These are phyloP conservation scores for Cynanchum wilfordii DNA, from an alignment of 257 asterid species.

Conservation along the genomic window DNA sequence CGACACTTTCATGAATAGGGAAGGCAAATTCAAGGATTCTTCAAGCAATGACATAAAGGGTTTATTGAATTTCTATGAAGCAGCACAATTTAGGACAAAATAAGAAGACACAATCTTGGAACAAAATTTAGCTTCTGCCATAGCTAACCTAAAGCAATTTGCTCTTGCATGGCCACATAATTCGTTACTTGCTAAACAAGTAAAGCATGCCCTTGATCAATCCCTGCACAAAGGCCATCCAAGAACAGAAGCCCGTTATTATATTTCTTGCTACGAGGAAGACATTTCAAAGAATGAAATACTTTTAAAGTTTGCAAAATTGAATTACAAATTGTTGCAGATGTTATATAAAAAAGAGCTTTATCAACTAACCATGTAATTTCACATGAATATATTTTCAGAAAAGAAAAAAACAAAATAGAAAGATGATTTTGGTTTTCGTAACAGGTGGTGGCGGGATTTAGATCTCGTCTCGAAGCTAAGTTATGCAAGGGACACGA, in stretches of 20 bases:
- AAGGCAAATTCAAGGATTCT: slow-evolving; percentile 10
- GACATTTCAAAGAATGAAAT: slow-evolving; percentile 8
- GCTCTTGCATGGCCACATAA: background rate
- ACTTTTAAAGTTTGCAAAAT: slow-evolving; percentile 25
- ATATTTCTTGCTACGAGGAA: slow-evolving; percentile 20
- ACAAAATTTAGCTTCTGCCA: slow-evolving; percentile 20
- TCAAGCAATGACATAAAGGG: background rate
- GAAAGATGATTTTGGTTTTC: too few relatives aligned
- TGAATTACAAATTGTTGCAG: slow-evolving; percentile 28
- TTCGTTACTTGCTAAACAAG: slow-evolving; percentile 8
- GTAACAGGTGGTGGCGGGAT: slow-evolving; percentile 21
- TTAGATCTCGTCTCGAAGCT: slow-evolving; percentile 19
- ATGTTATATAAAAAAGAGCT: slow-evolving; percentile 28
- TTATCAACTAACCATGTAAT: slow-evolving; percentile 17
- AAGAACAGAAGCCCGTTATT: slow-evolving; percentile 26
- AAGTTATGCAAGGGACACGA: slow-evolving; percentile 24
- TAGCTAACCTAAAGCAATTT: slow-evolving; percentile 16
- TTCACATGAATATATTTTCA: too few relatives aligned
- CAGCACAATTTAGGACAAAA: slow-evolving; percentile 34
- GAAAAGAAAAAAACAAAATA: too few relatives aligned
- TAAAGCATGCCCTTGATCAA: slow-evolving; percentile 16
- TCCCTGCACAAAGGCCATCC: slow-evolving; percentile 19
- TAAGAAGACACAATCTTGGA: slow-evolving; percentile 32
- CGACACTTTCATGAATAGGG: slow-evolving; percentile 11
- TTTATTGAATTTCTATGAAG: slow-evolving; percentile 32